Evolutionary conservation across 2,329 filamentous ascomycete genomes (phyloP), one percentile per base, ranked within the genome.

Genomic region (Colletotrichum sp.): DNA sequence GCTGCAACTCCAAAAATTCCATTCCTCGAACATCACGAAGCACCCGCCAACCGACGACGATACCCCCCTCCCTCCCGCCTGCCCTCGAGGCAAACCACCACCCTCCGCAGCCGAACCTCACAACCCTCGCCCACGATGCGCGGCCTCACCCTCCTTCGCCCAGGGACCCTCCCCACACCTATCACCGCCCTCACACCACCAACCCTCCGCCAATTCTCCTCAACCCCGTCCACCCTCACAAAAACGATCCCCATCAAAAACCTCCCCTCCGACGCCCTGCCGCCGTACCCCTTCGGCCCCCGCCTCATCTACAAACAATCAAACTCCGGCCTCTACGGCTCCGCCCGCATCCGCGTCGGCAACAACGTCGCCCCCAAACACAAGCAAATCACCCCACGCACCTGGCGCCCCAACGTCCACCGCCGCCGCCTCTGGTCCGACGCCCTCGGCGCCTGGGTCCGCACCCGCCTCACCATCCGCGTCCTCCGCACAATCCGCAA

Each of bases 401-500:
- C 89, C 80, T 97, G 95, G 95, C 89, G 92, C 68, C 94, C 94
- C 77, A 97, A 97, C 84, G 89, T 95, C 57, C 90, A 92, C 81
- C 89, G 88, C 72, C 94, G 94, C 85, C 89, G 89, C 34, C 89
- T 97, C 72, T 95, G 90, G 86, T 92, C 91, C 28, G 88, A 90
- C 10, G 86, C 90, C 1, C 86, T 97, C 73, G 88, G 89, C 77
- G 89, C 89, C 77, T 90, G 89, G 80, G 87, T 97, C 71, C 92
- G 92, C 83, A 89, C 94, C 52, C 90, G 93, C 77, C 88, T 96
- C 73, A 95, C 93, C 8, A 89, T 94, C 55, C 90, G 91, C 72
- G 94, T 95, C 30, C 88, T 94, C 80, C 89, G 92, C 82, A 93
- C 92, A 44, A 95, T 99, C 82, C 93, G 95, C 83, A 96, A 96